A percentile compares a stretch with the other conserved stretches of the same genome.
Evolutionary conservation across 768 basidiomycete genomes (phyloP).

Genomic region (Astraeus odoratus): DNA sequence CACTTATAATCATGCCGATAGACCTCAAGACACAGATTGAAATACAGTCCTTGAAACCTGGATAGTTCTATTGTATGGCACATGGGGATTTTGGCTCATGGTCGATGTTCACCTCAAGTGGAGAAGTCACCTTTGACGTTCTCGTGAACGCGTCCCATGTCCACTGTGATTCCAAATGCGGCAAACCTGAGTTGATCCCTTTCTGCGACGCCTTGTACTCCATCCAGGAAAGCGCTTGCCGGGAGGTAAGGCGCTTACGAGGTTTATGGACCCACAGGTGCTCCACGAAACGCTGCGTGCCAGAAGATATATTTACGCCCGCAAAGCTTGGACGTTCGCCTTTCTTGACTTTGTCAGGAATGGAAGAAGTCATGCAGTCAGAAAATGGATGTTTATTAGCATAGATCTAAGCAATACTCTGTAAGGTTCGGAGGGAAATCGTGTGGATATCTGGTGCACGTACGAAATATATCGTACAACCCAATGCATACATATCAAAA

Average conservation of each 20-base stretch:
- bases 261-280: conserved; percentile 20
- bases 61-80: too few relatives aligned
- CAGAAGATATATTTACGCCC: conserved; percentile 8
- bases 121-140: too few relatives aligned
- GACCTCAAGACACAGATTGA: too few relatives aligned
- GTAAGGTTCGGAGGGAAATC: neutral
- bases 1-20: too few relatives aligned
- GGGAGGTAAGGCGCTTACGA: conserved; percentile 18
- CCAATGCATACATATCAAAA: conserved; percentile 37
- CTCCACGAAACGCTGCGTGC: conserved; percentile 26
- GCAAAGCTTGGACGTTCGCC: conserved; percentile 13
- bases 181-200: conserved; percentile 3
- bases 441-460: conserved; percentile 1
- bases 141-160: too few relatives aligned
- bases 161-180: conserved; percentile 15
- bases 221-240: conserved; percentile 20
- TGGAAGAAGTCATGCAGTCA: neutral
- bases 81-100: too few relatives aligned
- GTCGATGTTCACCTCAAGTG: too few relatives aligned
- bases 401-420: conserved; percentile 11
- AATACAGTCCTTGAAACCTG: too few relatives aligned
- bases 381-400: conserved; percentile 10
- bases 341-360: neutral
- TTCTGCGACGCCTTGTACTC: conserved; percentile 9
- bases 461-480: conserved; percentile 35